Evolutionary conservation across 2,329 filamentous ascomycete genomes (phyloP).

Genomic region (Calonectria naviculata): DNA sequence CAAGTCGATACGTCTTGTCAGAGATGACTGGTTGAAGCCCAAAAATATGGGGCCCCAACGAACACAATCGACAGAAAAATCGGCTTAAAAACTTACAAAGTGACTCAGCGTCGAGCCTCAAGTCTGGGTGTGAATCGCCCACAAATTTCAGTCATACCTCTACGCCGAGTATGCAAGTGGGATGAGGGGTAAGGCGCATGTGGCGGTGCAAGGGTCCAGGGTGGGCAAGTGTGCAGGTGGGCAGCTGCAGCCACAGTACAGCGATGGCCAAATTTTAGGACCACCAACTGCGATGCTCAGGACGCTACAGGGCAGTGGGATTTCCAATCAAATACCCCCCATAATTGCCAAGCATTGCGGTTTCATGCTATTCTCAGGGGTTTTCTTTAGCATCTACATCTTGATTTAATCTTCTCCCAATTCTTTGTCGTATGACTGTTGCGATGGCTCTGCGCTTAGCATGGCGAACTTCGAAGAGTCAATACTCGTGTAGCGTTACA

Average conservation of each 20-base stretch:
- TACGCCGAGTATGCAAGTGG: slow-evolving; percentile 25
- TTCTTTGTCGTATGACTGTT: not conserved
- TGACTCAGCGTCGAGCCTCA: slow-evolving; percentile 36
- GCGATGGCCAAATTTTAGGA: slow-evolving; percentile 1
- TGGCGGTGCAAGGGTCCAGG: slow-evolving; percentile 29
- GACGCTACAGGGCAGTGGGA: not conserved
- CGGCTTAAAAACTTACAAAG: slow-evolving; percentile 20
- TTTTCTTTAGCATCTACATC: not conserved
- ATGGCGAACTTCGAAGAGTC: slow-evolving; percentile 32
- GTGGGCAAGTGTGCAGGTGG: not conserved
- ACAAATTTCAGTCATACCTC: slow-evolving; percentile 41
- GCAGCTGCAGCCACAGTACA: slow-evolving; percentile 32
- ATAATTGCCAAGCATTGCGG: too few relatives aligned
- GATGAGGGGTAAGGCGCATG: slow-evolving; percentile 33
- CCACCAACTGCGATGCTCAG: not conserved
- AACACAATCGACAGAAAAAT: slow-evolving; percentile 36
- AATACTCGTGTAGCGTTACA: slow-evolving; percentile 24
- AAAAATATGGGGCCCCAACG: slow-evolving; percentile 47
- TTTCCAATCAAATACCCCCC: not conserved
- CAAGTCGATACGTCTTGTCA: slow-evolving; percentile 61
- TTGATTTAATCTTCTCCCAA: not conserved
- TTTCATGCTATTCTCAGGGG: not conserved
- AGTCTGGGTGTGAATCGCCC: slow-evolving; percentile 25
- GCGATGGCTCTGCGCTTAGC: slow-evolving; percentile 37
- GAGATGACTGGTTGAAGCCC: slow-evolving; percentile 51